Conservation (phyloP, 495 filamentous ascomycete genomes). For the Penicillium samsonianum region DNA sequence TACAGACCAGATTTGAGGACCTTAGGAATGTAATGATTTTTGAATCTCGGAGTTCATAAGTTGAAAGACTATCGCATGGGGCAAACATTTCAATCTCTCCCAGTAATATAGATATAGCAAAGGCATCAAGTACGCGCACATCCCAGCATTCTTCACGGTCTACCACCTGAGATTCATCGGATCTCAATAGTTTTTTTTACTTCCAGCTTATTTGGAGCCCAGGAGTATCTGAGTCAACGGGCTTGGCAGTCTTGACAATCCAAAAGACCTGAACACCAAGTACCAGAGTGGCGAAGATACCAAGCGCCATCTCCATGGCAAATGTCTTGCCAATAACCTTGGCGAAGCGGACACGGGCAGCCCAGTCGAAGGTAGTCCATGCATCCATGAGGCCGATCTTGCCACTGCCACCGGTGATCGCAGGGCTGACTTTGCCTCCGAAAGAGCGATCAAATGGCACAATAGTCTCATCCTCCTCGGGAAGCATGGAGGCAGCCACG, state of each 20-base stretch:
- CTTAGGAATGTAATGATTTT: background rate
- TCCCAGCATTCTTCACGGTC: background rate
- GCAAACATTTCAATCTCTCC: background rate
- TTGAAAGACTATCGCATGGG: background rate
- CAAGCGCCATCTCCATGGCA: slow-evolving; percentile 49
- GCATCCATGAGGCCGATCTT: slow-evolving; percentile 68
- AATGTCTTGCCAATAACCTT: slow-evolving; percentile 69
- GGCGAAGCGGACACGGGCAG: slow-evolving; percentile 63
- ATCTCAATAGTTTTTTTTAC: background rate
- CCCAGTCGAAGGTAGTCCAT: slow-evolving; percentile 67
- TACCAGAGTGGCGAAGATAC: slow-evolving; percentile 41
- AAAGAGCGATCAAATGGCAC: slow-evolving; percentile 77
- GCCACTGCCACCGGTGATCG: slow-evolving; percentile 68
- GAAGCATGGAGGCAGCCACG: slow-evolving; percentile 70
- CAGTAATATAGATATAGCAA: background rate
- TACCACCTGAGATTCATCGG: background rate
- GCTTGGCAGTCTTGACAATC: slow-evolving; percentile 14
- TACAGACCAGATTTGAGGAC: background rate
- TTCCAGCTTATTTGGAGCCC: background rate
- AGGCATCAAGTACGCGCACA: background rate
- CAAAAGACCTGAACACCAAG: slow-evolving; percentile 39
- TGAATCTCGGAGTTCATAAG: background rate
- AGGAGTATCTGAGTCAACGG: background rate
- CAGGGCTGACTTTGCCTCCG: slow-evolving; percentile 57
- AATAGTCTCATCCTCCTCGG: slow-evolving; percentile 68